Base-by-base conservation (phyloP, 768 basidiomycete genomes). In the Boletus rex-veris region DNA sequence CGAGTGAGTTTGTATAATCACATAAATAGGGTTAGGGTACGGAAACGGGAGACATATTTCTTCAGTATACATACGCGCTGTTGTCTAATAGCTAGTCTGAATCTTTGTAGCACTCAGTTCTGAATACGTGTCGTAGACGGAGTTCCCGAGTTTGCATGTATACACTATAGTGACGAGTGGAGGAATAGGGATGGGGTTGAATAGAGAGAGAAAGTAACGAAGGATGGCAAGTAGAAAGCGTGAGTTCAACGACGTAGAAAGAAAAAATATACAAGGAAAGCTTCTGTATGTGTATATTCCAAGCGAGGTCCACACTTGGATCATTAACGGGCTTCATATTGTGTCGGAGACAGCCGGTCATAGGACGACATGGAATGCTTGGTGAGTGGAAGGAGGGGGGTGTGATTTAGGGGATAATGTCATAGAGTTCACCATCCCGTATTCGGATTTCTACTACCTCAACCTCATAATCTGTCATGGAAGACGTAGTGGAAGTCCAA, bases 381-480 rank as follows among this genome's bases (percentile, higher is more conserved):
- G 33, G 26, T 14, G 39, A 35, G 19, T n/a, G 26, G 16, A 18
- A 12, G 3, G 21, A 26, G 7, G 24, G 39, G 12, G 14, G 10
- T 8, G 53, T 9, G 50, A 39, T 53, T 69, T 52, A 79, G 35
- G 85, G 90, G 68, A 92, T 88, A 66, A 92, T 86, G 54, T 83
- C 80, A 67, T 84, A 80, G 46, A 91, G 73, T 62, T 92, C 90
- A 47, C 81, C 86, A 63, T 90, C 90, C 58, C 80, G 77, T 55
- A 92, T 88, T 54, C 90, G 80, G 68, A 92, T 93, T 74, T 91
- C 88, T 61, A 89, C 90, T 36, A 92, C 90, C 70, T 92, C 90
- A 55, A 92, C 84, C 66, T 91, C 88, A 59, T 88, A 90, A 61
- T 89, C 87, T 57, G 80, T 82, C 58, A 88, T 70, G 50, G 80